Evolutionary conservation across 176 grass and related monocot genomes (phyloP), one percentile per base, ranked within the genome.

Genomic region (Typha latifolia): DNA sequence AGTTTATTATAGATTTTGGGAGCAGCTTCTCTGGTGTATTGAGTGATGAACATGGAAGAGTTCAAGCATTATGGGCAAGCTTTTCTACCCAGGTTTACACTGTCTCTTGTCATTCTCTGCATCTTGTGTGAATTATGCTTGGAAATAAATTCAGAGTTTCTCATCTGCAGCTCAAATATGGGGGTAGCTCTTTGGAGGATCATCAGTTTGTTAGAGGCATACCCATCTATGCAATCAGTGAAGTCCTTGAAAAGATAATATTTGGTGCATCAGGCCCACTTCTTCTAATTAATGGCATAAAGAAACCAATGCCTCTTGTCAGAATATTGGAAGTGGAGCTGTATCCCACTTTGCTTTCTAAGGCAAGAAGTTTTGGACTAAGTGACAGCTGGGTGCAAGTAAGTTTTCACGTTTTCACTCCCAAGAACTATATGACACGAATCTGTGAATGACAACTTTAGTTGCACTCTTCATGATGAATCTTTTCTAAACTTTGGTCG

Each of bases 151-250:
- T 59, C 5, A 3, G 11, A 19, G n/a, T 43, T 43, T 9, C 22
- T 3, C 53, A 19, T 76, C 47, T 76, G 72, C 84, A 99, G 95
- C 43, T 99, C 51, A 93, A 99, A 74, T 93, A 94, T 77, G 95
- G 95, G 48, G 82, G 81, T 68, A 93, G 89, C 69, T 90, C 67
- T 49, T 90, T 86, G 56, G 95, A 99, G 79, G 95, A 99, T 49
- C 95, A 99, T 85, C 95, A 99, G 15, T 99, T 99, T 82, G 89
- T 99, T 75, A 87, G 95, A 90, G 95, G 95, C 49, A 93, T 99
- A 78, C 95, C 95, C 5, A 99, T 90, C 75, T 99, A 87, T 79
- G 89, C 89, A 69, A 90, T 99, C 55, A 99, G 84, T 75, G 81
- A 90, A 81, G 89, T 99, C 61, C 86, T 93, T 78, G 83, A 93